Base-by-base conservation (phyloP, 2,329 filamentous ascomycete genomes). In the Dendrostoma leiphaemia region DNA sequence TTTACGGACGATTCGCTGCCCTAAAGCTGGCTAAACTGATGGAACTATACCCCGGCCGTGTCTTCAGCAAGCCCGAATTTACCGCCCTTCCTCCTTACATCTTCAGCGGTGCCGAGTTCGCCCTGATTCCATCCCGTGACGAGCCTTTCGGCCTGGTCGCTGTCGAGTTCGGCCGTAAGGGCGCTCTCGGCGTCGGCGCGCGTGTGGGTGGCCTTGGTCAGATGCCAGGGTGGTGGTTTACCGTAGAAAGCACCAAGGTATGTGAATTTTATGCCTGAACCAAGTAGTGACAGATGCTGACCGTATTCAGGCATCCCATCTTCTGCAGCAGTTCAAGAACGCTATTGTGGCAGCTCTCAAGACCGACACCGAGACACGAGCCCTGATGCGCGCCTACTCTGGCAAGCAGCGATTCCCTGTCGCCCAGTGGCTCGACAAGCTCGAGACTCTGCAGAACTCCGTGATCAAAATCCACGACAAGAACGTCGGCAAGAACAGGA, bases 181-280 rank as follows among this genome's bases (percentile, higher is more conserved):
- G 84, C 62, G 84, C 84, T 32, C 74, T 87, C 44, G 84, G 84
- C 61, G 82, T 87, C 56, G 84, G 84, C 50, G 81, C 82, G 37
- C 74, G 82, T 54, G 84, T 87, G 32, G 84, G 84, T 59, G 84
- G 84, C 50, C 74, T 86, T 15, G 82, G 84, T 19, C 81, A 84
- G 63, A 86, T 86, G 83, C 84, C 85, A 17, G 85, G 85, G 32
- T 87, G 84, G 81, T 88, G 84, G 84, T 88, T 81, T 65, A 86
- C 84, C 0, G 80, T 88, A 46, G 84, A 87, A 63, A 84, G 81
- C 0, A 82, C 77, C 3, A 82, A 81, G 4, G 84, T 82, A 48
- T 6, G 46, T 17, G 7, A 24, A 13, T 3, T 23, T 6, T 9
- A 24, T 28, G 21, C 13, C 24, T n/a, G 12, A 29, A 15, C 19